These are phyloP conservation scores for Solanum acaule DNA, from an alignment of 257 asterid genomes.

Conservation along the genomic window DNA sequence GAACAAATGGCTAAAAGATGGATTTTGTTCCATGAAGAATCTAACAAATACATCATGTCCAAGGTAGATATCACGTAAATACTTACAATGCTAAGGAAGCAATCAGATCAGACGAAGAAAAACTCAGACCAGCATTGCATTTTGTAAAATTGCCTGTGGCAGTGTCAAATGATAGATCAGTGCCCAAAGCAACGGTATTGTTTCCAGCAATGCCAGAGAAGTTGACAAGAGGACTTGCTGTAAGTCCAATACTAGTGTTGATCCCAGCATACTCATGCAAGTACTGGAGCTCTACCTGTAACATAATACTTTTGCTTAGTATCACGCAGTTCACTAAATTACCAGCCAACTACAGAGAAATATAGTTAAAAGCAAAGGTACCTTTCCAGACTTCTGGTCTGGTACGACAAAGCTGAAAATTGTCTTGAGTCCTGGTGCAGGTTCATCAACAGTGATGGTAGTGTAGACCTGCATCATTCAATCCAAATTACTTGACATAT, in stretches of 20 bases:
- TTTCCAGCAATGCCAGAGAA: conserved; percentile 94
- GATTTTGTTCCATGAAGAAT: not conserved
- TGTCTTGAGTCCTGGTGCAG: conserved; percentile 97
- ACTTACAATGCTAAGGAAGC: conserved; percentile 83
- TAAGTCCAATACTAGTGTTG: conserved; percentile 77
- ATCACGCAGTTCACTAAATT: not conserved
- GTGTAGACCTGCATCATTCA: conserved; percentile 46
- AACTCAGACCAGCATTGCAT: conserved; percentile 67
- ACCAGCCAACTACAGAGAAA: not conserved
- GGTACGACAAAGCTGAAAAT: conserved; percentile 73
- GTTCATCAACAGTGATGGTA: conserved; percentile 68
- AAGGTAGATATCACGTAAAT: not conserved
- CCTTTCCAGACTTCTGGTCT: conserved; percentile 95
- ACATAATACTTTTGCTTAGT: not conserved
- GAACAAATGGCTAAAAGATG: not conserved
- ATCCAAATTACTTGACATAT: not conserved
- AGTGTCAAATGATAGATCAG: conserved; percentile 87
- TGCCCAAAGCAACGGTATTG: conserved; percentile 48
- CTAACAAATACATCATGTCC: not conserved
- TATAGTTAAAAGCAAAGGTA: conserved; percentile 8
- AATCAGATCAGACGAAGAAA: conserved; percentile 58
- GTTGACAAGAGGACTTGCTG: conserved; percentile 81
- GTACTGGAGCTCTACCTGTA: conserved; percentile 90
- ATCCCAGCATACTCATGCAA: conserved; percentile 91
- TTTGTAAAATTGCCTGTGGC: conserved; percentile 72